Evolutionary conservation across 2,329 filamentous ascomycete species (phyloP).

Genomic region (Metarhizium humberi): DNA sequence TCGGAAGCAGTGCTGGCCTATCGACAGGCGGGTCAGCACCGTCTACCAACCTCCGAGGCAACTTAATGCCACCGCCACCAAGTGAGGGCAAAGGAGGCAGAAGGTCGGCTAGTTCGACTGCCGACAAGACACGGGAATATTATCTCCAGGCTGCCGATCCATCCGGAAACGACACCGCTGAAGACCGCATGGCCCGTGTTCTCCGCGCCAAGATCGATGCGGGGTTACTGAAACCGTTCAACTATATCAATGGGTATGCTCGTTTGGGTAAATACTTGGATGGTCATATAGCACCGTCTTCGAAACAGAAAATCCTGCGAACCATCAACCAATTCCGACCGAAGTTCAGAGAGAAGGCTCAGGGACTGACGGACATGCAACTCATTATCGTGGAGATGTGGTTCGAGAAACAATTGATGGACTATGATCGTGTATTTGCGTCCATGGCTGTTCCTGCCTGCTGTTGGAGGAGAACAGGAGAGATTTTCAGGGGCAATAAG

Average conservation of each 20-base stretch:
- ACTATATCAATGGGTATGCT: conserved; percentile 95
- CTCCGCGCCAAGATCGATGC: conserved; percentile 94
- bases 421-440: conserved; percentile 96
- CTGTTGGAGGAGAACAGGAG: conserved; percentile 91
- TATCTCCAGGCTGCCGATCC: conserved; percentile 96
- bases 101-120: conserved; percentile 56
- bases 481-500: conserved; percentile 95
- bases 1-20: conserved; percentile 31
- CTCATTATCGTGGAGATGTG: conserved; percentile 96
- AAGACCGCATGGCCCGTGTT: conserved; percentile 91
- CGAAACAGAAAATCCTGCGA: conserved; percentile 82
- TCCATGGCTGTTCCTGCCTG: conserved; percentile 98
- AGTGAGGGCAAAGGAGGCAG: conserved; percentile 43
- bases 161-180: conserved; percentile 72
- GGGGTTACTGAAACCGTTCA: conserved; percentile 90
- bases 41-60: conserved; percentile 14
- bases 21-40: conserved; percentile 13
- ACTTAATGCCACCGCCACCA: conserved; percentile 39
- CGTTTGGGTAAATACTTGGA: conserved; percentile 88
- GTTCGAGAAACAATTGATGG: conserved; percentile 94
- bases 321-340: conserved; percentile 90
- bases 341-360: conserved; percentile 92
- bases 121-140: conserved; percentile 77
- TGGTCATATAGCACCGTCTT: conserved; percentile 69
- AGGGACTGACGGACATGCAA: conserved; percentile 85